These are phyloP conservation scores for Calonectria henricotiae DNA, from an alignment of 2,329 filamentous ascomycete species.

Conservation along the genomic window DNA sequence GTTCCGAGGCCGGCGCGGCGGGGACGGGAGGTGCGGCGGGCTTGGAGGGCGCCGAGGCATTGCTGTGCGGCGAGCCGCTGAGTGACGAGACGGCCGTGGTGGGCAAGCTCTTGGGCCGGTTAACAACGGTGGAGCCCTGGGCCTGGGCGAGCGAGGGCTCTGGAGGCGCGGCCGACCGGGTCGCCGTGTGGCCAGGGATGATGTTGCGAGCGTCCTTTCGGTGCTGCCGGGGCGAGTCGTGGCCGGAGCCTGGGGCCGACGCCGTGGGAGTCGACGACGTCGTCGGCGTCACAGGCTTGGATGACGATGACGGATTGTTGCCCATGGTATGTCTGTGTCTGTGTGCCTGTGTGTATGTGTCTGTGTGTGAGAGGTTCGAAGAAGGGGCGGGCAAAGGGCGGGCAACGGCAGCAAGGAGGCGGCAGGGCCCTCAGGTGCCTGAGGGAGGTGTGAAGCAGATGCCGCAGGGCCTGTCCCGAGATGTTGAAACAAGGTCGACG, in stretches of 20 bases:
- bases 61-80: conserved; percentile 65
- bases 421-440: conserved; percentile 5
- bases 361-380: conserved; percentile 1
- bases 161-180: conserved; percentile 73
- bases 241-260: conserved; percentile 50
- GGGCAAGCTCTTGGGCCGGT: conserved; percentile 65
- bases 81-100: conserved; percentile 67
- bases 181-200: conserved; percentile 70
- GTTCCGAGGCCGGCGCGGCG: conserved; percentile 47
- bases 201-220: conserved; percentile 64
- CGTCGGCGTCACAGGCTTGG: conserved; percentile 57
- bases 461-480: background rate
- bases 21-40: conserved; percentile 44
- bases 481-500: conserved; percentile 11
- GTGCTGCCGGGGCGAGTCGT: conserved; percentile 55
- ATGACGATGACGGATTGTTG: conserved; percentile 60
- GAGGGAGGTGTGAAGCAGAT: background rate
- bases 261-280: conserved; percentile 47
- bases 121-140: conserved; percentile 70
- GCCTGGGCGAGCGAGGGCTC: conserved; percentile 76
- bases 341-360: background rate
- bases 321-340: conserved; percentile 53
- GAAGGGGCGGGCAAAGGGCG: background rate
- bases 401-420: conserved; percentile 2
- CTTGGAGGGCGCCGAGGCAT: conserved; percentile 53